Evolutionary conservation across 2,329 filamentous ascomycete genomes (phyloP), one percentile per base, ranked within the genome.

Genomic region (Fusarium sp.): DNA sequence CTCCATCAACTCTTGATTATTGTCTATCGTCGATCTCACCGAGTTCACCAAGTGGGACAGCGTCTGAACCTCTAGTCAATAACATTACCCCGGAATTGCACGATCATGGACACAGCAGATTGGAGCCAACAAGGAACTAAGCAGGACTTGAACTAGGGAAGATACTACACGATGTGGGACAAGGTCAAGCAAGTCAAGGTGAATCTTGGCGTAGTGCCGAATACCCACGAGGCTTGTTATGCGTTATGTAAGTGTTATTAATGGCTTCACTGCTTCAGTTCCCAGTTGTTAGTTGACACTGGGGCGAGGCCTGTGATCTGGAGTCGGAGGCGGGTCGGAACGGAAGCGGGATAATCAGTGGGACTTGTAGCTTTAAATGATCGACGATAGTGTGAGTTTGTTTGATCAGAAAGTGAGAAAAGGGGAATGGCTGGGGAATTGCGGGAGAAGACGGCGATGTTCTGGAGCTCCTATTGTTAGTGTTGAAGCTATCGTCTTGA

Each of bases 131-230:
- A 25, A 37, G 48, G 57, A 62, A 45, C 10, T 18, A 69, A 46
- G 35, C n/a, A 68, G 57, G 29, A 27, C 45, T n/a, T 25, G 18
- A 37, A 27, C 57, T 23, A 39, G 44, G 56, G 57, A 70, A 65
- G 44, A n/a, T 33, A 16, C 39, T 19, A 41, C 42, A 62, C 31
- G 25, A 70, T 73, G 69, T 58, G 59, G 63, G 45, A 70, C 29
- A 66, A 42, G 27, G 46, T 48, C 42, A 23, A 48, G 38, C 39
- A 31, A 48, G 55, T 37, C 42, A 44, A 44, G 29, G 15, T 44
- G 52, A 38, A 48, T 23, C 66, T 73, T 73, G 70, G 70, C 62
- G 38, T 46, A 54, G 54, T 73, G 58, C 70, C 66, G 70, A 25
- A 57, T 37, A 56, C 37, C 66, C 62, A 71, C 23, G 57, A 48